Conservation (phyloP, 2,329 filamentous ascomycete genomes). For the Penicillium sp. region DNA sequence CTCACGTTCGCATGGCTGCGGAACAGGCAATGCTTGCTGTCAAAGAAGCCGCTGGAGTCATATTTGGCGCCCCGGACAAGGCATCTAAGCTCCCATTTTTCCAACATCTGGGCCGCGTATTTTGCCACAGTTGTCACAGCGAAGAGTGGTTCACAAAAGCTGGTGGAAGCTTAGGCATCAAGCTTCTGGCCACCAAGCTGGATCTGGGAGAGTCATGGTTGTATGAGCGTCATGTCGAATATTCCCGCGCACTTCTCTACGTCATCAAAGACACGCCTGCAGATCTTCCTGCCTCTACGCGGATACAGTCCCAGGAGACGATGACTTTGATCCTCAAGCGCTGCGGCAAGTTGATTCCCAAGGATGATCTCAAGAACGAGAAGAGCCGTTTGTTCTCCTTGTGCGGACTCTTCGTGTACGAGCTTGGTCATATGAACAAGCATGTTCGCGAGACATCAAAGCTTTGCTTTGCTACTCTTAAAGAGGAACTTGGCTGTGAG, state of each 20-base stretch:
- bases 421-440: conserved; percentile 93
- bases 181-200: conserved; percentile 80
- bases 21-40: conserved; percentile 76
- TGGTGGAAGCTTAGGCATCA: conserved; percentile 87
- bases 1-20: conserved; percentile 77
- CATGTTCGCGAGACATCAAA: conserved; percentile 89
- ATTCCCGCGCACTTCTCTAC: conserved; percentile 88
- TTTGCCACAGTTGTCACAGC: conserved; percentile 93
- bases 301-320: conserved; percentile 78
- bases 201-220: conserved; percentile 85
- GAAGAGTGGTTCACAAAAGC: conserved; percentile 99
- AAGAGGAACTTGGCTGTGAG: conserved; percentile 73
- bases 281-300: conserved; percentile 87
- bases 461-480: conserved; percentile 76
- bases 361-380: conserved; percentile 72
- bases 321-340: conserved; percentile 75
- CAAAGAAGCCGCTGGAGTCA: conserved; percentile 71
- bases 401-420: conserved; percentile 81
- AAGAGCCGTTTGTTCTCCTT: conserved; percentile 71
- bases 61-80: conserved; percentile 74
- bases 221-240: conserved; percentile 77
- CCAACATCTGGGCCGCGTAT: conserved; percentile 74
- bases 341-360: conserved; percentile 76
- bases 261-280: conserved; percentile 98
- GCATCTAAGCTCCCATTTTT: conserved; percentile 83